Evolutionary conservation across 2,329 filamentous ascomycete species (phyloP).

Genomic region (Elsinoe fawcettii): DNA sequence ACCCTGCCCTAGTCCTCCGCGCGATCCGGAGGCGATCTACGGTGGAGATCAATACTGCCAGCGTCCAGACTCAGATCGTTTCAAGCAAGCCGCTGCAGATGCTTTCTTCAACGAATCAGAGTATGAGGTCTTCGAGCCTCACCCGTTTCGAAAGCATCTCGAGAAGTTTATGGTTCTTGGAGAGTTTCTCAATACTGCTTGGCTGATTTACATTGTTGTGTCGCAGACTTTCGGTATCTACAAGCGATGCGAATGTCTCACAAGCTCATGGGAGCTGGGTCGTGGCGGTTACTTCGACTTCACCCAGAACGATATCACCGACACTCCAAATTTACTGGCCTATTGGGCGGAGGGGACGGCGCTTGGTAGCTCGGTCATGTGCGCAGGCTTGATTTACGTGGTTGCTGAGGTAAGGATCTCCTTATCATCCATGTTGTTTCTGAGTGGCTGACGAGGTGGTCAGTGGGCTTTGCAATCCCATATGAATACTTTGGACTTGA

Average conservation of each 20-base stretch:
- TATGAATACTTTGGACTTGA: slow-evolving; percentile 25
- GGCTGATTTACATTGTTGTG: slow-evolving; percentile 32
- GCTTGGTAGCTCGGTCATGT: slow-evolving; percentile 27
- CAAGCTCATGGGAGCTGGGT: slow-evolving; percentile 30
- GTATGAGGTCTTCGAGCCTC: neutral
- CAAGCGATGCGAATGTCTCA: slow-evolving; percentile 37
- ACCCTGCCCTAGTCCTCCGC: neutral
- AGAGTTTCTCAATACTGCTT: slow-evolving; percentile 32
- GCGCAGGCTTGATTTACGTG: slow-evolving; percentile 30
- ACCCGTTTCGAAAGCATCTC: slow-evolving; percentile 1
- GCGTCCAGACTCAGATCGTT: neutral
- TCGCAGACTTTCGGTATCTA: slow-evolving; percentile 38
- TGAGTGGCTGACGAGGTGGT: neutral
- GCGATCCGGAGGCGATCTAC: neutral
- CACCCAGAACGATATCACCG: slow-evolving; percentile 28
- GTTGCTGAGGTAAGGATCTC: slow-evolving; percentile 28
- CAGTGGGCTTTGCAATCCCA: slow-evolving; percentile 34
- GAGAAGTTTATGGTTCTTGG: slow-evolving; percentile 28
- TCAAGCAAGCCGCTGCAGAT: neutral
- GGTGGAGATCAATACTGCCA: neutral
- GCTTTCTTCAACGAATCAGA: neutral
- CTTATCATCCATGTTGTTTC: neutral
- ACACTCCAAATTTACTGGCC: slow-evolving; percentile 23
- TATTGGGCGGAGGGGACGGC: slow-evolving; percentile 31
- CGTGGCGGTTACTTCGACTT: slow-evolving; percentile 39